Conservation (phyloP, 2,329 filamentous ascomycete genomes). For the Fonsecaea pugnacius region DNA sequence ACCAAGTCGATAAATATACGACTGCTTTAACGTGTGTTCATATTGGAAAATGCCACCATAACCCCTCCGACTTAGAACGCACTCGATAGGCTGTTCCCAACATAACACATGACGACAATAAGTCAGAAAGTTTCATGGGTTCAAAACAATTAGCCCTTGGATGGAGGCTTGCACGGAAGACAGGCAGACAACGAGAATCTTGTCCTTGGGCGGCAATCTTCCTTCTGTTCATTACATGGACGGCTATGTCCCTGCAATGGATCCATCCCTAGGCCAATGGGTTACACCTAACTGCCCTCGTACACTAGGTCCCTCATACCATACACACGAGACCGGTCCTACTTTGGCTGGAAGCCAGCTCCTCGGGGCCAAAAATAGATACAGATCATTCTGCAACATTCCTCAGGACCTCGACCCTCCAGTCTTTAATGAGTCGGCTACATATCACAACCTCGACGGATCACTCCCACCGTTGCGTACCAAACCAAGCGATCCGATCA, state of each 20-base stretch:
- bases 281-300: not conserved
- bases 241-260: not conserved
- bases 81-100: not conserved
- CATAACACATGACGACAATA: not conserved
- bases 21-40: not conserved
- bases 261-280: not conserved
- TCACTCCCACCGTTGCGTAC: not conserved
- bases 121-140: not conserved
- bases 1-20: not conserved
- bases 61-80: not conserved
- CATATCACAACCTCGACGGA: not conserved
- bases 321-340: not conserved
- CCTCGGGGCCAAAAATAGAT: not conserved
- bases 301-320: not conserved
- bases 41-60: not conserved
- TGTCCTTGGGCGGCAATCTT: not conserved
- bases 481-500: not conserved
- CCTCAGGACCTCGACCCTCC: not conserved
- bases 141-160: not conserved
- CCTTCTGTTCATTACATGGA: not conserved
- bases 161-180: not conserved
- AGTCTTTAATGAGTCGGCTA: not conserved
- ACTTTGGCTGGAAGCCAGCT: not conserved
- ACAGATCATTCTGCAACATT: not conserved
- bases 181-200: not conserved